A percentile compares a stretch with the other conserved stretches of the same genome.
These are phyloP conservation scores for Aristolochia contorta DNA, from an alignment of 164 flowering plant species.

Conservation along the genomic window DNA sequence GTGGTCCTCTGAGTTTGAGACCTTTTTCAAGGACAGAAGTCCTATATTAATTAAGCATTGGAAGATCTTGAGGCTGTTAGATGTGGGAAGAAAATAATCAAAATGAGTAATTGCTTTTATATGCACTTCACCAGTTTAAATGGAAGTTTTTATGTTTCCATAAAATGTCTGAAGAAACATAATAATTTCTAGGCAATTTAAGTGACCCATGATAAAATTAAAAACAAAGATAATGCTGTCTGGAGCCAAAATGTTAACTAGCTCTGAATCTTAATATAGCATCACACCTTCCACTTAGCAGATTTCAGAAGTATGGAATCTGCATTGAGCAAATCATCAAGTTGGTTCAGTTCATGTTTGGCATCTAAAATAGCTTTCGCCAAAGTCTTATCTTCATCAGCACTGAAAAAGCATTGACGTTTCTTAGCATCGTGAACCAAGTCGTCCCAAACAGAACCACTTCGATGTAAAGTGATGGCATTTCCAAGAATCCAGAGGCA, in stretches of 20 bases:
- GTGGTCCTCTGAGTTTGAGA: too few species aligned
- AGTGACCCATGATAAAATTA: neutral
- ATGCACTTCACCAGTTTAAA: too few species aligned
- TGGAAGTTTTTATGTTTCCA: too few species aligned
- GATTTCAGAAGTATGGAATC: slow-evolving; percentile 42
- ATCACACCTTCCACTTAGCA: slow-evolving; percentile 67
- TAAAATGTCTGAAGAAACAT: neutral
- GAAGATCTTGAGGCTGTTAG: too few species aligned
- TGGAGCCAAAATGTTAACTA: neutral
- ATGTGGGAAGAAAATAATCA: too few species aligned
- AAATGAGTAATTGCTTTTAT: too few species aligned
- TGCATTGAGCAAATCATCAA: slow-evolving; percentile 52
- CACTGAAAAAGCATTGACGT: slow-evolving; percentile 14
- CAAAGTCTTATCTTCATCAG: slow-evolving; percentile 17
- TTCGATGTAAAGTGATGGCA: slow-evolving; percentile 12
- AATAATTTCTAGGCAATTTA: too few species aligned
- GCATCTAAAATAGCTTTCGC: slow-evolving; percentile 28
- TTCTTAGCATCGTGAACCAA: slow-evolving; percentile 15
- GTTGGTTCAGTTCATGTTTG: slow-evolving; percentile 53
- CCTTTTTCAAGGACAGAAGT: too few species aligned
- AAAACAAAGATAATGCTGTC: too few species aligned
- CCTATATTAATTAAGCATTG: too few species aligned
- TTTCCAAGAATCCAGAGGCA: slow-evolving; percentile 29
- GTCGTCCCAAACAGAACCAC: slow-evolving; percentile 19
- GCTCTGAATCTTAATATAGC: neutral